Conservation (phyloP, 352 stramenopile species). For the Phytophthora fragariae region DNA sequence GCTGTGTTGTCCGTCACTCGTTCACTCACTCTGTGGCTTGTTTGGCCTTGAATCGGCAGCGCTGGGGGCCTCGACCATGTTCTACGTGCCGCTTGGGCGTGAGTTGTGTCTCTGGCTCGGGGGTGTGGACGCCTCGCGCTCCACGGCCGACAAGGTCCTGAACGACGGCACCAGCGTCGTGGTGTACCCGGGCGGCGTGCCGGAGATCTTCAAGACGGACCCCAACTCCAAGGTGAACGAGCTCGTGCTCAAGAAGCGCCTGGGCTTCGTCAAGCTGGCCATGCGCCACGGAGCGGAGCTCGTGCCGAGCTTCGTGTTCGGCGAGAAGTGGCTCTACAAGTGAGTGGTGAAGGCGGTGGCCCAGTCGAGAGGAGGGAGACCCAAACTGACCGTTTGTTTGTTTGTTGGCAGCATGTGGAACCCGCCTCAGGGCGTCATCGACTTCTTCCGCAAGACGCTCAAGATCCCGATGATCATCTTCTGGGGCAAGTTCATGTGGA, state of each 20-base stretch:
- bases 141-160: constrained; percentile 78
- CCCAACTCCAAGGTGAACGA: constrained; percentile 78
- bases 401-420: constrained; percentile 63
- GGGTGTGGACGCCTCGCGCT: constrained; percentile 76
- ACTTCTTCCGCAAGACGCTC: constrained; percentile 73
- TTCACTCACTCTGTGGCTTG: background rate
- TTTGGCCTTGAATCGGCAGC: constrained; percentile 22
- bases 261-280: constrained; percentile 85
- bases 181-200: constrained; percentile 79
- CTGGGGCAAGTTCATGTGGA: constrained; percentile 85
- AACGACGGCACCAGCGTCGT: constrained; percentile 71
- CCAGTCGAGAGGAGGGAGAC: too few relatives aligned
- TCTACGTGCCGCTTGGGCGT: constrained; percentile 68
- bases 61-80: constrained; percentile 74
- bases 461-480: constrained; percentile 83
- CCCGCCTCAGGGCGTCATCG: constrained; percentile 62
- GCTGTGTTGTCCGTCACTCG: background rate
- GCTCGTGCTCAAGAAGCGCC: constrained; percentile 79
- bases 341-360: constrained; percentile 23
- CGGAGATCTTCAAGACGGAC: constrained; percentile 82
- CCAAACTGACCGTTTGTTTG: constrained; percentile 9
- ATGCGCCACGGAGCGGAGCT: constrained; percentile 80
- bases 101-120: constrained; percentile 79
- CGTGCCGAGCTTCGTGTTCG: constrained; percentile 82
- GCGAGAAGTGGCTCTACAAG: constrained; percentile 86